Percentiles rank a stretch among this genome's conserved stretches.
Evolutionary conservation across 495 filamentous ascomycete genomes (phyloP).

Genomic region (Penicillium atrosanguineum): DNA sequence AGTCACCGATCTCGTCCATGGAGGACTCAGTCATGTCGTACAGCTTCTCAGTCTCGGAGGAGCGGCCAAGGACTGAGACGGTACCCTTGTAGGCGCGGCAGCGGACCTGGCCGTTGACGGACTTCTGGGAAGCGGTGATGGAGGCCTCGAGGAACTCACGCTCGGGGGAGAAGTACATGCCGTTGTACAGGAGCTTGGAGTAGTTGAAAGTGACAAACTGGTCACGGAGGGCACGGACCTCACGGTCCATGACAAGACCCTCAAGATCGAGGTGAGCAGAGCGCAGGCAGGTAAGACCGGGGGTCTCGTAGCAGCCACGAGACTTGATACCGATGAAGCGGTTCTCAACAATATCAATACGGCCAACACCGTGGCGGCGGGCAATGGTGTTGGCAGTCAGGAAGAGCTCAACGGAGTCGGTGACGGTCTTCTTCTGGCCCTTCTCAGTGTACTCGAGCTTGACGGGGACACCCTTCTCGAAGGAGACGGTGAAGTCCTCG

Average conservation of each 20-base stretch:
- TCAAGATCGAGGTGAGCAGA: conserved; percentile 80
- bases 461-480: conserved; percentile 80
- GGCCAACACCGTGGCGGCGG: conserved; percentile 72
- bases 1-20: conserved; percentile 87
- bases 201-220: conserved; percentile 72
- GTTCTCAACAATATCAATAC: conserved; percentile 91
- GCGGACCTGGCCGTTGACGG: conserved; percentile 66
- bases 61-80: conserved; percentile 71
- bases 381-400: conserved; percentile 75
- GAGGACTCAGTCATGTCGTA: conserved; percentile 76
- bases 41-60: conserved; percentile 75
- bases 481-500: conserved; percentile 72
- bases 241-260: conserved; percentile 79
- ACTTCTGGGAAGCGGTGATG: conserved; percentile 71
- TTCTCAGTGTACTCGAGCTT: conserved; percentile 61
- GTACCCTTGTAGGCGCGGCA: conserved; percentile 75
- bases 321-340: conserved; percentile 84
- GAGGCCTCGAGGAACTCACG: conserved; percentile 75
- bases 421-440: conserved; percentile 55
- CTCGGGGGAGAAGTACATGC: conserved; percentile 71
- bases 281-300: conserved; percentile 68
- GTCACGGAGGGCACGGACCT: conserved; percentile 82
- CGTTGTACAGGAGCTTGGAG: conserved; percentile 76
- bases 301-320: conserved; percentile 89
- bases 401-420: conserved; percentile 79